Base-by-base conservation (phyloP, 1,139 yeast genomes). In the Hyphopichia buzzinii region DNA sequence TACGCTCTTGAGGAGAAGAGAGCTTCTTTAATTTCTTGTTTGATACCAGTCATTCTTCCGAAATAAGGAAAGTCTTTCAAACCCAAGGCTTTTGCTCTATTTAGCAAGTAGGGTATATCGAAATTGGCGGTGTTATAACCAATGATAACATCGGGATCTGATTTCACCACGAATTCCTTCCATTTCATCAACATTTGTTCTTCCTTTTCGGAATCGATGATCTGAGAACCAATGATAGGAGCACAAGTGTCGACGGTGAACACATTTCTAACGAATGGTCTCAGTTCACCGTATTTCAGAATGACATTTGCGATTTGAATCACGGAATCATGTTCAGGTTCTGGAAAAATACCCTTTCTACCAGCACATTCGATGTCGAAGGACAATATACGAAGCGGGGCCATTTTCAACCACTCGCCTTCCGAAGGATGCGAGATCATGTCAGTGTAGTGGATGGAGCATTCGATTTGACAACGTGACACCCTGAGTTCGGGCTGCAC, bases 331-430 rank as follows among this genome's bases (percentile, higher is more conserved):
- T 80, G 76, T 42, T 86, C 84, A 1, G 99, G 85, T 56, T 94
- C 98, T 0, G 99, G 98, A 59, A 94, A 94, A 14, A 92, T 76
- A 36, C 98, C 98, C 46, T 88, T 86, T 61, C 99, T 79, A 34
- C 98, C 98, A 5, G 98, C 95, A 74, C 99, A 94, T 63, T 94
- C 99, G 43, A 94, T 92, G 69, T 94, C 98, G 58, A 92, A 92
- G 8, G 97, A 89, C 44, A 94, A 68, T 32, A 94, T 83, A 54
- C 99, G 82, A 42, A 94, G 72, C 0, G 98, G 98, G 0, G 98
- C 97, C 68, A 87, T 84, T 48, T 83, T 84, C 31, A 88, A 75
- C 94, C 95, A 94, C 43, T 89, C 90, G 3, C 96, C 97, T 55
- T 92, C 97, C 0, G 97, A 75, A 3, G 87, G 75, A 56, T 88